Base-by-base conservation (phyloP, 768 basidiomycete species). In the Crucibulum laeve region DNA sequence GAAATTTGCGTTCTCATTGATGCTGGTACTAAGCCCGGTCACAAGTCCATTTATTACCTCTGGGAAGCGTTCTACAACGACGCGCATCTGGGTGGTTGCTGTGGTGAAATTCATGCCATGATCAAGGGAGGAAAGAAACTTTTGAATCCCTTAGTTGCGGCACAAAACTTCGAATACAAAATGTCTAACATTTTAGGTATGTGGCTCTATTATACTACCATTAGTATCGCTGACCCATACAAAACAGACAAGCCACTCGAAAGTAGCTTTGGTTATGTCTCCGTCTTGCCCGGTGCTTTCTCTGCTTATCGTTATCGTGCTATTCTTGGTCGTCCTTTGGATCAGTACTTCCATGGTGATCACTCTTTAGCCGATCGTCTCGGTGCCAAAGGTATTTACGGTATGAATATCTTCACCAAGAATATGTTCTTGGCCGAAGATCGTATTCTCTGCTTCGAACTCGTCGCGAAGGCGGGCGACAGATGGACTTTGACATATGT, bases 151-250 rank as follows among this genome's bases (percentile, higher is more conserved):
- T 69, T 93, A 38, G 78, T 97, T 23, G 94, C 94, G 5, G 92
- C 94, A 13, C 94, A 97, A 62, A 96, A 97, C 66, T 94, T 94
- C 54, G 92, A 94, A 67, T 96, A 96, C 70, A 96, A 92, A 69
- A 95, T 97, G 90, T 93, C 91, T 35, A 96, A 97, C 65, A 96
- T 98, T 57, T 72, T 97, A 22, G 87, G 84, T 82, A 52, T 42
- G 70, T 44, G 24, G 22, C 8, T 10, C 40, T 17, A 37, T 7
- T 6, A 17, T 14, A 10, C 22, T 21, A 34, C n/a, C 15, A 5
- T 39, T 35, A 8, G 14, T 45, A 25, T 35, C 10, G 35, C 8
- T 26, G 25, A 38, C 2, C 17, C n/a, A n/a, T 23, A 38, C 8
- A 30, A n/a, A 13, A 38, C 24, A 85, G 91, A 94, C 62, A 94